Evolutionary conservation across 768 basidiomycete genomes (phyloP), one percentile per base, ranked within the genome.

Genomic region (Psilocybe cyanescens): DNA sequence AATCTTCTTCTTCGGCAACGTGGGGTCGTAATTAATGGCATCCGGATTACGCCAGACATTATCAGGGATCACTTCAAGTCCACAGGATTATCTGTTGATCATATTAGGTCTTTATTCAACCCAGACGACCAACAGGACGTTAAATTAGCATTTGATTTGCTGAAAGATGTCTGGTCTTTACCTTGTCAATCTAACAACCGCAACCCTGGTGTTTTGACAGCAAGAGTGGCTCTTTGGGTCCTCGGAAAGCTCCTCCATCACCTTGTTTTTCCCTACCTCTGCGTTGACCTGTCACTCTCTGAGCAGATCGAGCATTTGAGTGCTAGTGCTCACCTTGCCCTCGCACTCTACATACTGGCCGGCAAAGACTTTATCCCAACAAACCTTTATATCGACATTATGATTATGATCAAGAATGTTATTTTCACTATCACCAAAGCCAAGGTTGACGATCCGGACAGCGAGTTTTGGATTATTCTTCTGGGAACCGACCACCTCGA

Each of bases 221-320:
- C 59, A 5, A 9, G 59, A 28, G 53, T 56, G 16, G 61, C 69
- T 1, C 52, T 70, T 2, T 62, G 63, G 60, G 55, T 57, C 7
- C 63, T 71, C 14, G 68, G 69, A 8, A 58, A 58, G 29, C 60
- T 67, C 8, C 19, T 60, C 1, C 70, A 53, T 28, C 65, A 74
- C 48, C 33, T 73, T 5, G 62, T 75, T 4, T 57, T 66, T 41
- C 75, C 72, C 3, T 76, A 73, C 35, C 61, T 72, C 16, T 68
- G 67, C 39, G 54, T 72, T 16, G 54, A 67, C 14, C 64, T 74
- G 5, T 65, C 65, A 3, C 70, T 76, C 0, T 62, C 59, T 0
- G 69, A 76, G 53, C 75, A 76, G 53, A 62, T 75, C 24, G 58
- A 63, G 19, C 67, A 68, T 33, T 61, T 75, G 4, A 72, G 71